phyloP scores from a whole-genome alignment of 495 filamentous ascomycete species.

The Lineolata rhizophorae region DNA sequence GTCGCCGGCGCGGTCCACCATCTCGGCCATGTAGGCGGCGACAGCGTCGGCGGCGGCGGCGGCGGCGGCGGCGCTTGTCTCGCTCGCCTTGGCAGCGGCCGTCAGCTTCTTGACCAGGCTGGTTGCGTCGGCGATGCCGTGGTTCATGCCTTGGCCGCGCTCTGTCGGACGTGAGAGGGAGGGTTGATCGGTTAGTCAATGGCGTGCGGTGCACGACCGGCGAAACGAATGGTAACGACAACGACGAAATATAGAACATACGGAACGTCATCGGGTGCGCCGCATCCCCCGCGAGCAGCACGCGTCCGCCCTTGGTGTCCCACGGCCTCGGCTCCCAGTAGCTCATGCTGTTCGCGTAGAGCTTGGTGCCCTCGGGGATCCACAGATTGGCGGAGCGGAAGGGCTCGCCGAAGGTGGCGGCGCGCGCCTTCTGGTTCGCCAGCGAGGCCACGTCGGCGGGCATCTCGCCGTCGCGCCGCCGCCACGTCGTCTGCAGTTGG shows the following conservation, averaged over 20 bases:
- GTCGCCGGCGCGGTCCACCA: constrained; percentile 24
- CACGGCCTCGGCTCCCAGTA: constrained; percentile 24
- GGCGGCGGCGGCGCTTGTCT: constrained; percentile 1
- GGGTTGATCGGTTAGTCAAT: too few species aligned
- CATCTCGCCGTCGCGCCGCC: constrained; percentile 11
- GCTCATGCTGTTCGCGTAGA: constrained; percentile 17
- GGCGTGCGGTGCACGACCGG: too few species aligned
- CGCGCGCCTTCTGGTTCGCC: constrained; percentile 19
- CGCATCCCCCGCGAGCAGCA: constrained; percentile 36
- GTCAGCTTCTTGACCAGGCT: constrained; percentile 1
- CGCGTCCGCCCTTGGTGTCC: constrained; percentile 24
- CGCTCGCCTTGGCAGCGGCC: neutral
- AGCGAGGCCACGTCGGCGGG: constrained; percentile 5
- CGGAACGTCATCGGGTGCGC: constrained; percentile 40
- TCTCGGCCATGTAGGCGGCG: constrained; percentile 24
- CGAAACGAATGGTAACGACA: neutral
- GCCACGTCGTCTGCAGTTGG: constrained; percentile 19
- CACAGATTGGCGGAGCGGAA: constrained; percentile 20
- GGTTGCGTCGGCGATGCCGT: constrained; percentile 16
- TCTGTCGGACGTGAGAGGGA: constrained; percentile 14
- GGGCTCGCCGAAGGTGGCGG: constrained; percentile 17
- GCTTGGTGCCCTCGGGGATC: constrained; percentile 22
- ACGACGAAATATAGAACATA: constrained; percentile 18
- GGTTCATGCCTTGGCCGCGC: constrained; percentile 31
- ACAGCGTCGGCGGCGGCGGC: constrained; percentile 13